A percentile compares a stretch with the other conserved stretches of the same genome.
Evolutionary conservation across 345 rosid species (phyloP).

Genomic region (Excoecaria agallocha): DNA sequence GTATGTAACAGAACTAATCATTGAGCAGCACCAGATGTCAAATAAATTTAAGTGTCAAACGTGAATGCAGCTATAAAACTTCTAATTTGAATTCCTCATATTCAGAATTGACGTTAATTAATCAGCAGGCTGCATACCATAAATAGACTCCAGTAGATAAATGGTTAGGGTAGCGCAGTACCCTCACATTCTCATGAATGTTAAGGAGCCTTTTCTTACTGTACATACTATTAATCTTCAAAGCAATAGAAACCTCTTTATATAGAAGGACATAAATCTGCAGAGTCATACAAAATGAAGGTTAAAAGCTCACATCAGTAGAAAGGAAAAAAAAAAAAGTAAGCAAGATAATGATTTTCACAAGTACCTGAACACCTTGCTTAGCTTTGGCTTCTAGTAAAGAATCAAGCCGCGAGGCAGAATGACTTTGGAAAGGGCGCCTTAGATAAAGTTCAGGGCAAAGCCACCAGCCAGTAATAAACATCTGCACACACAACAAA

Average conservation of each 20-base stretch:
- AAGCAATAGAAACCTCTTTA: slow-evolving; percentile 86
- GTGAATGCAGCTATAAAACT: neutral
- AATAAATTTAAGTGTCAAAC: neutral
- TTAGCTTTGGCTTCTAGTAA: slow-evolving; percentile 82
- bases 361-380: slow-evolving; percentile 77
- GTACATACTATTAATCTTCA: slow-evolving; percentile 81
- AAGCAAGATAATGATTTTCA: slow-evolving; percentile 1
- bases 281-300: slow-evolving; percentile 10
- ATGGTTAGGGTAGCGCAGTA: slow-evolving; percentile 90
- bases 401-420: slow-evolving; percentile 66
- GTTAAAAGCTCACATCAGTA: neutral
- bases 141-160: slow-evolving; percentile 69
- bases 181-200: slow-evolving; percentile 81
- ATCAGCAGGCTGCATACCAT: slow-evolving; percentile 45
- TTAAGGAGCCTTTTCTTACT: slow-evolving; percentile 71
- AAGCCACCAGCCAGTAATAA: slow-evolving; percentile 98
- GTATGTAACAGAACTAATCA: slow-evolving; percentile 15
- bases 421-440: slow-evolving; percentile 69
- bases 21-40: slow-evolving; percentile 21
- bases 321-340: neutral
- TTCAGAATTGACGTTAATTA: neutral
- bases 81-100: neutral
- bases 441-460: slow-evolving; percentile 89
- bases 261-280: slow-evolving; percentile 90
- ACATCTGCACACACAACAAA: slow-evolving; percentile 51